Evolutionary conservation across 139 green algal species (phyloP), one percentile per base, ranked within the genome.

Genomic region (Coelastrella sp.): DNA sequence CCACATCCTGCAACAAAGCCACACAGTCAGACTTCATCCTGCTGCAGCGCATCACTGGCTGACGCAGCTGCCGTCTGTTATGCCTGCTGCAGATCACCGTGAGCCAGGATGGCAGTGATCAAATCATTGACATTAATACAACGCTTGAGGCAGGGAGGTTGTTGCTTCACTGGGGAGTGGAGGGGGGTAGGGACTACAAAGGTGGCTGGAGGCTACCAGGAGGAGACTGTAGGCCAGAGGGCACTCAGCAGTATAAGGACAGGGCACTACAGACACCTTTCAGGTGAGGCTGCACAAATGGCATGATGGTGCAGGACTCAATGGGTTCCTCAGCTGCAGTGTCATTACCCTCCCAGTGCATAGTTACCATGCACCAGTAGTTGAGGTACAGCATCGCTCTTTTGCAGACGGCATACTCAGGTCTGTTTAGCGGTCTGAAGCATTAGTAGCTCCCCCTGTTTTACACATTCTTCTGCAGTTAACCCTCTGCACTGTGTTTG

Each of bases 201-300:
- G 96, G 95, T 1, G 97, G 97, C 75, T 99, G 97, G 97, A 91
- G 96, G 7, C 93, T 99, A 35, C 97, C 97, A 0, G 95, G 93
- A 27, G 56, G 82, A 9, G 60, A 20, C 4, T 89, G 84, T 22
- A 91, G 95, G 24, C 97, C 97, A 7, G 93, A 96, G 35, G 97
- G 96, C 78, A 99, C 98, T 8, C 91, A 94, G 6, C 90, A 96
- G 81, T 99, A 99, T 93, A 99, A 99, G 89, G 94, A 99, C 17
- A 93, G 98, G 20, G 98, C 98, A 8, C 94, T 99, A 91, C 98
- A 99, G 92, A 99, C 97, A 19, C 96, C 96, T 4, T 99, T 95
- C 84, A 94, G 90, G 94, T 95, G 70, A 5, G 87, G 14, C 11
- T 15, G 10, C 3, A 49, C 35, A 49, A 49, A 49, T 49, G 85